Evolutionary conservation across 1,139 yeast genomes (phyloP), one percentile per base, ranked within the genome.

Genomic region (Yamadazyma atlantica): DNA sequence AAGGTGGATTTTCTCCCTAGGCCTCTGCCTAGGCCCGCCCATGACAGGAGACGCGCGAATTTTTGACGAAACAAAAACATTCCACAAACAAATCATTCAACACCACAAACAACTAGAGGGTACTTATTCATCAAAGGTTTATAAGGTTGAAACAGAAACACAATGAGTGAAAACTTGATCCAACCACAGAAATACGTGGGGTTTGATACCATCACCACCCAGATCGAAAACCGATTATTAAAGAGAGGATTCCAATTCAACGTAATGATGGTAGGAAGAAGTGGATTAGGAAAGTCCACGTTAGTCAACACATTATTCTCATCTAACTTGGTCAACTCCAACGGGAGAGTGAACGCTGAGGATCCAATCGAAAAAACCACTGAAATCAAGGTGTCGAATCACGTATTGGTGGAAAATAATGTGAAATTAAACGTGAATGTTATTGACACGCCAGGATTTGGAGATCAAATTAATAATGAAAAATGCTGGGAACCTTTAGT

Each of bases 401-500:
- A 87, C 54, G 55, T 61, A 22, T 68, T 90, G 48, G 64, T 80
- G 42, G 98, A 92, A 64, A 90, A 88, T 60, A 86, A 85, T 49
- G 98, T 92, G 43, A 80, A 83, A 42, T 78, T 92, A 59, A 84
- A 85, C 55, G 69, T 92, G 48, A 90, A 88, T 53, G 82, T 90
- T 42, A 86, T 92, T 58, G 98, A 92, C 60, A 92, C 97, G 7
- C 97, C 97, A 10, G 98, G 98, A 7, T 92, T 88, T 69, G 97
- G 96, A 29, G 98, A 92, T 67, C 96, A 87, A 64, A 85, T 92
- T 53, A 88, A 92, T 67, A 92, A 92, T 64, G 96, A 89, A 55
- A 85, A 85, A 64, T 92, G 90, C 55, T 92, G 97, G 97, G 97
- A 92, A 53, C 97, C 97, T 33, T 83, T 92, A 51, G 84, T 90